A percentile compares a stretch with the other conserved stretches of the same genome.
Conservation (phyloP, 1,284 basidiomycete genomes). For the Microstroma glucosiphilum region DNA sequence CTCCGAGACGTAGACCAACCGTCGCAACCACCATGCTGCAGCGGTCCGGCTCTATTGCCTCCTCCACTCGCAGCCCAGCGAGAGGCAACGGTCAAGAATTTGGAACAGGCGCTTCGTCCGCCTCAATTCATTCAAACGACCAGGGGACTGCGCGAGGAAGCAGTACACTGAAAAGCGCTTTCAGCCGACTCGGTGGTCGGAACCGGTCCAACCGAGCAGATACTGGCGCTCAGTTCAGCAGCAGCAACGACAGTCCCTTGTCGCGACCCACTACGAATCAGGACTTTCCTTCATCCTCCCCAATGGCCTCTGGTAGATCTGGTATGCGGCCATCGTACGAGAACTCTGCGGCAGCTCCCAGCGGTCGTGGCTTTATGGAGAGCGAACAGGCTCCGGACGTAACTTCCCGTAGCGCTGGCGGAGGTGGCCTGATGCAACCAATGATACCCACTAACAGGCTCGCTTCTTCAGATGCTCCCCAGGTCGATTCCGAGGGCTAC, state of each 20-base stretch:
- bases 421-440: constrained; percentile 33
- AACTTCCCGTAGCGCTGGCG: constrained; percentile 11
- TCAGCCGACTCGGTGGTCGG: constrained; percentile 31
- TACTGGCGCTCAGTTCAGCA: constrained; percentile 22
- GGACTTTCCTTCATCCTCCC: too few species aligned
- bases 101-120: constrained; percentile 21
- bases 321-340: background rate
- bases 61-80: constrained; percentile 7
- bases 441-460: constrained; percentile 22
- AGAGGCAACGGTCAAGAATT: constrained; percentile 22
- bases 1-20: background rate
- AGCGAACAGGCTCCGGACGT: background rate
- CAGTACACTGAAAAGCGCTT: constrained; percentile 33
- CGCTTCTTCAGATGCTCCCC: constrained; percentile 8
- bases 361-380: background rate
- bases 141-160: constrained; percentile 21
- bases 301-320: too few species aligned
- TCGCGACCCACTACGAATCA: background rate
- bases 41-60: constrained; percentile 1
- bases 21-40: background rate
- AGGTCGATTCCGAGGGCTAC: constrained; percentile 56
- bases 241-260: constrained; percentile 16
- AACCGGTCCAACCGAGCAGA: constrained; percentile 23
- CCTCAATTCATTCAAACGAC: constrained; percentile 25
- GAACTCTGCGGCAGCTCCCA: background rate